These are phyloP conservation scores for Arthromyces matolae DNA, from an alignment of 768 basidiomycete genomes.

Conservation along the genomic window DNA sequence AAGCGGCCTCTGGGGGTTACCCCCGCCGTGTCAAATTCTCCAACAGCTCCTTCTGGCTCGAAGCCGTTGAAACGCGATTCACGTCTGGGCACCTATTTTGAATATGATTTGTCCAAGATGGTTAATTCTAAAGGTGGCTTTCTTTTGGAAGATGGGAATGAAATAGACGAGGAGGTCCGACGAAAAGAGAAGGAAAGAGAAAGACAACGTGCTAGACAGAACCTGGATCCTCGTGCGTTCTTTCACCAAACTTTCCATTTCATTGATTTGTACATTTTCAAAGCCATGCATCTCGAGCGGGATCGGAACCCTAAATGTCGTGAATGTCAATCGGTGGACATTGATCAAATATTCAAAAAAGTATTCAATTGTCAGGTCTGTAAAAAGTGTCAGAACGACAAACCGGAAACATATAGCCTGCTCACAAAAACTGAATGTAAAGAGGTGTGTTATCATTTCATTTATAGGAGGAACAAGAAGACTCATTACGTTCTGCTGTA, in stretches of 20 bases:
- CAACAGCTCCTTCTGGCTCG: slow-evolving; percentile 50
- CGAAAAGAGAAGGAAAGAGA: slow-evolving; percentile 82
- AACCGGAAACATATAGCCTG: slow-evolving; percentile 90
- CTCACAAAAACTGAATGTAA: slow-evolving; percentile 99
- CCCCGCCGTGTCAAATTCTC: slow-evolving; percentile 56
- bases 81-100: slow-evolving; percentile 87
- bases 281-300: slow-evolving; percentile 78
- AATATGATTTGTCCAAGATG: slow-evolving; percentile 96
- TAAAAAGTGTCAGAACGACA: slow-evolving; percentile 83
- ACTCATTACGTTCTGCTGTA: slow-evolving; percentile 24
- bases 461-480: neutral
- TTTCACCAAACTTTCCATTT: neutral
- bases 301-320: slow-evolving; percentile 76
- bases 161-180: slow-evolving; percentile 69
- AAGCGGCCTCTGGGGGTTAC: slow-evolving; percentile 67
- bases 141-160: slow-evolving; percentile 83
- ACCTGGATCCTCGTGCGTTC: slow-evolving; percentile 65
- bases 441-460: slow-evolving; percentile 49
- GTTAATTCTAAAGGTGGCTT: slow-evolving; percentile 97
- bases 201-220: slow-evolving; percentile 70
- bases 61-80: slow-evolving; percentile 67
- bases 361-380: slow-evolving; percentile 87
- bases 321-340: slow-evolving; percentile 85
- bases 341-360: slow-evolving; percentile 78
- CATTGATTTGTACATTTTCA: slow-evolving; percentile 1